Evolutionary conservation across 768 basidiomycete genomes (phyloP), one percentile per base, ranked within the genome.

Genomic region (Collybiopsis confluens): DNA sequence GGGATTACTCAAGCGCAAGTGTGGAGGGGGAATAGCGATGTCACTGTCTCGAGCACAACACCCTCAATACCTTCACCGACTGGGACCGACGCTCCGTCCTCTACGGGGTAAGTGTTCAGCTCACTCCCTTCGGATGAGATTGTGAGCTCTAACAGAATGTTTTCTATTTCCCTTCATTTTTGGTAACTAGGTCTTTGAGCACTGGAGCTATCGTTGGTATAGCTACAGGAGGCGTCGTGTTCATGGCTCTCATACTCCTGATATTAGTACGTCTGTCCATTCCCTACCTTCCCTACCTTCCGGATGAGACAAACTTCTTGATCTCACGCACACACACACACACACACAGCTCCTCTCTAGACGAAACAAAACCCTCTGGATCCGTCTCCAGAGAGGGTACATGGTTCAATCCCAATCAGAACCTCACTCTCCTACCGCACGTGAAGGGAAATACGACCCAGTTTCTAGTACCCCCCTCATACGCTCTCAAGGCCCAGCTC

Each of bases 1-100:
- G 44, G 62, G 21, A 62, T 75, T 26, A 68, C 74, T 42, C 68
- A 70, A 38, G 74, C 74, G 6, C 50, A 57, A 16, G 57, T 64
- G 2, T 55, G 57, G 44, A 45, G 24, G 23, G 51, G 44, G 24
- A 15, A 24, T 2, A 10, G 20, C 18, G 13, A 20, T 8, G 38
- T 9, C 13, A 16, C 11, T 13, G 15, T 21, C n/a, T 1, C 50
- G 21, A 13, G 7, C n/a, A 6, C 27, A 6, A 6, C 44, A 45
- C 7, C n/a, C 5, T 45, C 44, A 42, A 6, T n/a, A 42, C 23
- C 41, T 42, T n/a, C n/a, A n/a, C n/a, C n/a, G n/a, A n/a, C n/a
- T n/a, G n/a, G n/a, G n/a, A n/a, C n/a, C n/a, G n/a, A n/a, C n/a
- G n/a, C n/a, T n/a, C n/a, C n/a, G n/a, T n/a, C n/a, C n/a, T n/a